A percentile compares a stretch with the other conserved stretches of the same genome.
phyloP scores from a whole-genome alignment of 352 stramenopile species.

The Phytopythium oedochilum region DNA sequence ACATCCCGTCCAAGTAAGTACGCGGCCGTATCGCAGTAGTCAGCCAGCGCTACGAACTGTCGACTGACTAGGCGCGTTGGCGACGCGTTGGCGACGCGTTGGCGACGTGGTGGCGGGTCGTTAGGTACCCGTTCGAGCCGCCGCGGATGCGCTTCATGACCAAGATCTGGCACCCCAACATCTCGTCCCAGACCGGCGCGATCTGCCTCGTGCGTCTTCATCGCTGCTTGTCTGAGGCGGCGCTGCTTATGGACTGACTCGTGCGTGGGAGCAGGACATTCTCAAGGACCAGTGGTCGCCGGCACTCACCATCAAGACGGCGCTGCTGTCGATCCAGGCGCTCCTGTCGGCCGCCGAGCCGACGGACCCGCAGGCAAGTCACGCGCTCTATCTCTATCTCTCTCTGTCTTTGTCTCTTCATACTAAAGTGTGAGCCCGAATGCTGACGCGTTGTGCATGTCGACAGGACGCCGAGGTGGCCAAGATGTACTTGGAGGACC shows the following conservation, averaged over 20 bases:
- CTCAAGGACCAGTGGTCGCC: slow-evolving; percentile 97
- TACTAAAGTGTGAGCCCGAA: no score
- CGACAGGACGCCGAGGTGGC: slow-evolving; percentile 93
- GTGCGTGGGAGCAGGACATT: slow-evolving; percentile 91
- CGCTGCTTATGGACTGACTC: no score
- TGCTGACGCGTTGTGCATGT: background rate
- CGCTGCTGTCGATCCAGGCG: slow-evolving; percentile 93
- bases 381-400: background rate
- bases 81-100: no score
- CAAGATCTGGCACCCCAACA: slow-evolving; percentile 98
- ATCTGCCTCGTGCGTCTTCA: slow-evolving; percentile 89
- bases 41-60: no score
- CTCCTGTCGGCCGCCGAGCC: slow-evolving; percentile 94
- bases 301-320: slow-evolving; percentile 97
- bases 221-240: background rate
- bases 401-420: background rate
- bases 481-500: slow-evolving; percentile 94
- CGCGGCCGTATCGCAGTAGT: background rate
- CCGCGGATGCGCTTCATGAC: slow-evolving; percentile 93
- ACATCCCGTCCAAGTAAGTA: slow-evolving; percentile 94
- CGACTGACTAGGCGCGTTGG: no score
- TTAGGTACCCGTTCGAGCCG: slow-evolving; percentile 93
- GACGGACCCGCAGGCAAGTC: slow-evolving; percentile 57
- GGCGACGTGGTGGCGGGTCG: background rate
- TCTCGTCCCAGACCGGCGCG: slow-evolving; percentile 95